A percentile compares a stretch with the other conserved stretches of the same genome.
These are phyloP conservation scores for Fraxinus latifolia DNA, from an alignment of 305 asterid genomes.

Conservation along the genomic window DNA sequence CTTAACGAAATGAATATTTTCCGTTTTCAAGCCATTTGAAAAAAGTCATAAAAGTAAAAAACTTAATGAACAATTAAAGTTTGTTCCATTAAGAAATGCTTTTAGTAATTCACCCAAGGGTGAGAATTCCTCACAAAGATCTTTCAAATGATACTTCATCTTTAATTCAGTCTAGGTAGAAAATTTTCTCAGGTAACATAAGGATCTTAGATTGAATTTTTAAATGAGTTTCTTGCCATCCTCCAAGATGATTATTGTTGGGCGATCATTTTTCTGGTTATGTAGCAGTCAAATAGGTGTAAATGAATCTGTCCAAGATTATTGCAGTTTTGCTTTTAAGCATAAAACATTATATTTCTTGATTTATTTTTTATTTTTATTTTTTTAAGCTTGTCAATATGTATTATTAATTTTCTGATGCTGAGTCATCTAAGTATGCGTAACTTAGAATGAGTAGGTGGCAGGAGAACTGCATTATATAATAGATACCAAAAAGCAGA, in stretches of 20 bases:
- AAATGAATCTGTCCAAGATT: background rate
- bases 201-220: background rate
- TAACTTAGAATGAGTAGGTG: background rate
- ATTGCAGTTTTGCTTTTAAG: background rate
- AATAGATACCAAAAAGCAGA: background rate
- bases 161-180: background rate
- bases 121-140: background rate
- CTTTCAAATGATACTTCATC: background rate
- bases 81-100: background rate
- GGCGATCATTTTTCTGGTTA: background rate
- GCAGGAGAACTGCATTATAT: background rate
- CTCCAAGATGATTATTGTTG: background rate
- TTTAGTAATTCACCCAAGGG: background rate
- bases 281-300: background rate
- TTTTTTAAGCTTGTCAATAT: background rate
- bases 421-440: background rate
- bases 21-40: background rate
- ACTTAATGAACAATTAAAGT: background rate
- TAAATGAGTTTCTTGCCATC: background rate
- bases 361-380: background rate
- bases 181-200: background rate
- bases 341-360: background rate
- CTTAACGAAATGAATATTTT: background rate
- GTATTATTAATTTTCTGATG: background rate
- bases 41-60: background rate